Evolutionary conservation across 164 flowering plant genomes (phyloP).

Genomic region (Magnolia sinica): DNA sequence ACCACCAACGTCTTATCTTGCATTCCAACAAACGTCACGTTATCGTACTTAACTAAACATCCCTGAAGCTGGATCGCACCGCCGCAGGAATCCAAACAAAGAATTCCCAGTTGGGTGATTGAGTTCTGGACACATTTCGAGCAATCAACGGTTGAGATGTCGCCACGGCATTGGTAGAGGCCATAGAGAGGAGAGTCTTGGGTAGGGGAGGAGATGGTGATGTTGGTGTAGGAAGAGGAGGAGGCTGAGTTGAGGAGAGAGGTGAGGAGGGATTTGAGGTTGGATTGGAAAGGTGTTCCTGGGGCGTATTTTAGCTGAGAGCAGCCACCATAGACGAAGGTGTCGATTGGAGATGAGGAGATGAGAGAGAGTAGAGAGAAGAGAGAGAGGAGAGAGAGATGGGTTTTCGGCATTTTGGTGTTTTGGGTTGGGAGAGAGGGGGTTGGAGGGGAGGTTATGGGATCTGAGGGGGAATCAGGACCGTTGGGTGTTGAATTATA

Average conservation of each 20-base stretch:
- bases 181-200: conserved; percentile 53
- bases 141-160: conserved; percentile 77
- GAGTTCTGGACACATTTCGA: conserved; percentile 60
- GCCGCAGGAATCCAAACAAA: conserved; percentile 58
- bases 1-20: conserved; percentile 69
- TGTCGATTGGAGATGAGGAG: conserved; percentile 27
- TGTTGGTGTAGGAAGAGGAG: conserved; percentile 68
- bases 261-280: conserved; percentile 74
- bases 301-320: conserved; percentile 56
- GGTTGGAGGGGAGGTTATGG: conserved; percentile 3
- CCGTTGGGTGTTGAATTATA: not conserved
- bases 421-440: conserved; percentile 8
- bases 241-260: conserved; percentile 88
- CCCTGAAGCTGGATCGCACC: conserved; percentile 71
- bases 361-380: conserved; percentile 14
- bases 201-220: conserved; percentile 47
- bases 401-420: not conserved
- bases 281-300: conserved; percentile 48
- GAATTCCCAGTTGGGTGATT: conserved; percentile 40
- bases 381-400: conserved; percentile 1
- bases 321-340: conserved; percentile 80
- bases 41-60: conserved; percentile 79
- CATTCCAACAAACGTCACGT: conserved; percentile 52
- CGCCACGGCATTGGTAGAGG: conserved; percentile 87
- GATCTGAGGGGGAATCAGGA: not conserved